These are phyloP conservation scores for Teratosphaeria gauchensis DNA, from an alignment of 2,329 filamentous ascomycete genomes.

Conservation along the genomic window DNA sequence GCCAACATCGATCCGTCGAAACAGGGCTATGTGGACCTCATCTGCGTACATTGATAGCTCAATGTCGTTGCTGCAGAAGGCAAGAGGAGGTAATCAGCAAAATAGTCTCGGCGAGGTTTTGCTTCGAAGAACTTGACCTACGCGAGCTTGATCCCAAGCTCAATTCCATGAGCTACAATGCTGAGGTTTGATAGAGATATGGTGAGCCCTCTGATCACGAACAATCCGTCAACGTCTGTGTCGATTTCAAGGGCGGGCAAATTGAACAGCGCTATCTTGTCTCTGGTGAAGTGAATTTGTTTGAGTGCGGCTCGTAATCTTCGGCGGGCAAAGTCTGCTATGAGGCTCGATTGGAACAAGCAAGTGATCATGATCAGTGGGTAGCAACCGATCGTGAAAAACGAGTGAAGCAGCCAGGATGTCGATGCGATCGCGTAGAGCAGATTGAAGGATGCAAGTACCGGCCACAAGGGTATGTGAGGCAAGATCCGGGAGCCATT, in stretches of 20 bases:
- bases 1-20: constrained; percentile 42
- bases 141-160: constrained; percentile 31
- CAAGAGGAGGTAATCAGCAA: background rate
- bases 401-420: constrained; percentile 43
- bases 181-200: constrained; percentile 42
- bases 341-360: constrained; percentile 37
- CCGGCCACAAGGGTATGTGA: constrained; percentile 37
- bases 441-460: constrained; percentile 39
- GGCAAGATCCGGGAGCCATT: constrained; percentile 32
- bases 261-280: constrained; percentile 42
- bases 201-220: constrained; percentile 44
- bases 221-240: constrained; percentile 42
- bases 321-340: constrained; percentile 28
- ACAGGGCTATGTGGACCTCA: constrained; percentile 39
- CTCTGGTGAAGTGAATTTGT: constrained; percentile 41
- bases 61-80: constrained; percentile 36
- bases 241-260: constrained; percentile 46
- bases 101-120: background rate
- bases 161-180: constrained; percentile 43
- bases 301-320: constrained; percentile 29
- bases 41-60: constrained; percentile 45
- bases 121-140: background rate
- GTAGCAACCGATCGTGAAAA: constrained; percentile 35
- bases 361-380: constrained; percentile 33
- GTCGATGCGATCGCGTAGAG: constrained; percentile 39